Evolutionary conservation across 139 green algal genomes (phyloP).

Genomic region (Coelastrella sp.): DNA sequence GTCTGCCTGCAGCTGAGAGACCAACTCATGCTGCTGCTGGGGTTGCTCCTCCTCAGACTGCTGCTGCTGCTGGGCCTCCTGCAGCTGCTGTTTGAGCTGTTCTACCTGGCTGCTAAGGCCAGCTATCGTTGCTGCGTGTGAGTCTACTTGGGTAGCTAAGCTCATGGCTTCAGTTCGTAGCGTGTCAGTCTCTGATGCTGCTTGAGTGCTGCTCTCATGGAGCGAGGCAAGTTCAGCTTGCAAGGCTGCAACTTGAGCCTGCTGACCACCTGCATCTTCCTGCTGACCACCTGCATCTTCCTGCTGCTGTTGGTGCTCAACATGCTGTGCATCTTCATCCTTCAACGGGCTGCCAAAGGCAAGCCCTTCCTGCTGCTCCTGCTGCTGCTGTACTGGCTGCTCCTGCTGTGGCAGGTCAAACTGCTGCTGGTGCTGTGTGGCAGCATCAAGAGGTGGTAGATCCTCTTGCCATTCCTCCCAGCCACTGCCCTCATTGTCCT

Average conservation of each 20-base stretch:
- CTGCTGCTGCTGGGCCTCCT: constrained; percentile 11
- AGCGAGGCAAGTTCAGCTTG: constrained; percentile 21
- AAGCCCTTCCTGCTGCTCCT: background rate
- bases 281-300: background rate
- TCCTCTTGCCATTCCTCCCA: constrained; percentile 36
- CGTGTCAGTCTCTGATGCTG: background rate
- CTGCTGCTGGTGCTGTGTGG: constrained; percentile 32
- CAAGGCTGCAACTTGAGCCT: background rate
- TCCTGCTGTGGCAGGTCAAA: background rate
- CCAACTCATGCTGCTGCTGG: background rate
- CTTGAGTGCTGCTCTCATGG: background rate
- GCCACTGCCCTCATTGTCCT: background rate
- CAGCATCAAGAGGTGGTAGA: background rate
- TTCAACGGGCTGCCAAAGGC: background rate
- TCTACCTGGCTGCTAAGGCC: constrained; percentile 17
- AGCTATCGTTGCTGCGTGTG: constrained; percentile 19
- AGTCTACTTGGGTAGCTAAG: background rate
- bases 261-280: background rate
- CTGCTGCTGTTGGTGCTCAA: constrained; percentile 36
- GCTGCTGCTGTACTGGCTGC: background rate
- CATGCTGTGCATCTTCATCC: too few relatives aligned
- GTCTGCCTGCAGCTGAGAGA: constrained; percentile 11
- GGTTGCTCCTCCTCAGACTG: background rate
- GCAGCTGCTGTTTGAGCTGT: constrained; percentile 34
- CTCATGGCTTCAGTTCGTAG: background rate